Evolutionary conservation across 495 filamentous ascomycete genomes (phyloP).

Genomic region (Lepidopterella palustris): DNA sequence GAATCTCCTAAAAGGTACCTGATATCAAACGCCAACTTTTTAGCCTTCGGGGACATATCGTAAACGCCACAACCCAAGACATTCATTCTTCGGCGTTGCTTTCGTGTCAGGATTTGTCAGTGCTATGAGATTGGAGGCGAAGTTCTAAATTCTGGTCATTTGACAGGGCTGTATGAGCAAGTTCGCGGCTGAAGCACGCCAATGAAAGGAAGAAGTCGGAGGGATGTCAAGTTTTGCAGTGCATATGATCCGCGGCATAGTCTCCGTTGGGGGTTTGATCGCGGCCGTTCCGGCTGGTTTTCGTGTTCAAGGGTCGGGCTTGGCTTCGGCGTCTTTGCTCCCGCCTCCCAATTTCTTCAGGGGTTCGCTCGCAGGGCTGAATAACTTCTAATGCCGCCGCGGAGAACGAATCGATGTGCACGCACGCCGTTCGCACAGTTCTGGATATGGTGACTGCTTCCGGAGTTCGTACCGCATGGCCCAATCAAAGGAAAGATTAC

Average conservation of each 20-base stretch:
- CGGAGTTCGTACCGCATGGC: too few relatives aligned
- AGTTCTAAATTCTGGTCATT: not conserved
- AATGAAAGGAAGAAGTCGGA: not conserved
- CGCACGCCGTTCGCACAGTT: too few relatives aligned
- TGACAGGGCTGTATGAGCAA: not conserved
- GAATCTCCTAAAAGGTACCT: not conserved
- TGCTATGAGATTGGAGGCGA: not conserved
- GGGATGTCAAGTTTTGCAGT: not conserved
- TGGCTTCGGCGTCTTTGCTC: too few relatives aligned
- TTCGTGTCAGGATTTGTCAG: not conserved
- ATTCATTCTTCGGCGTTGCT: not conserved
- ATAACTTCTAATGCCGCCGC: too few relatives aligned
- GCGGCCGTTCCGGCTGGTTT: not conserved
- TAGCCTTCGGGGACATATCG: not conserved
- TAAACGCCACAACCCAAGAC: not conserved
- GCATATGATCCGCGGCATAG: too few relatives aligned
- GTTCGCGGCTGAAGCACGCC: not conserved
- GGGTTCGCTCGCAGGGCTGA: too few relatives aligned
- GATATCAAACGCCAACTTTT: not conserved
- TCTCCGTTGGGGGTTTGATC: not conserved
- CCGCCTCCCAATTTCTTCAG: too few relatives aligned
- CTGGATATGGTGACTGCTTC: too few relatives aligned
- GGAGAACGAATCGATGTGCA: too few relatives aligned
- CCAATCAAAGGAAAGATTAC: too few relatives aligned
- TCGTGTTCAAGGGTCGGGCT: too few relatives aligned